These are phyloP conservation scores for Camellia oleifera DNA, from an alignment of 179 eudicot genomes.

Conservation along the genomic window DNA sequence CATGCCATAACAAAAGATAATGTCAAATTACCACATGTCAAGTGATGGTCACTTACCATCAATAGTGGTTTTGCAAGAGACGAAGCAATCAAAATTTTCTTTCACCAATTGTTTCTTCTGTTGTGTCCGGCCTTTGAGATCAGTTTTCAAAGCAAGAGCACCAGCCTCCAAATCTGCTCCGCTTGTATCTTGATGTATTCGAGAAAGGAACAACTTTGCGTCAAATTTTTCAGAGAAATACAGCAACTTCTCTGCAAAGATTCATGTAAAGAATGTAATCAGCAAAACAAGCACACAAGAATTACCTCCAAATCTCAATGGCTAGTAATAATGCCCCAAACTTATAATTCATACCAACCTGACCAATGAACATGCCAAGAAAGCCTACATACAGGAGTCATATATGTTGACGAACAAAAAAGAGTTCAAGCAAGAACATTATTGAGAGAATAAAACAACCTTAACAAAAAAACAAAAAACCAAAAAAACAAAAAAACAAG, in stretches of 20 bases:
- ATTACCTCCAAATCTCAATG: neutral
- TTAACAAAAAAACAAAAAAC: neutral
- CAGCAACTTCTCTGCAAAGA: slow-evolving; percentile 70
- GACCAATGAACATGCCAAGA: neutral
- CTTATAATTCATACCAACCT: neutral
- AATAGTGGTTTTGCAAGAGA: slow-evolving; percentile 99
- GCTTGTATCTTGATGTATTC: slow-evolving; percentile 84
- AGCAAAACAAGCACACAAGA: neutral
- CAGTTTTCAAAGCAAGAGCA: slow-evolving; percentile 79
- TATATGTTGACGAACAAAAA: neutral
- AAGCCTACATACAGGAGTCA: neutral
- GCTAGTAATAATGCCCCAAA: neutral
- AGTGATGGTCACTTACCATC: slow-evolving; percentile 59
- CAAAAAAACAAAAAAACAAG: neutral
- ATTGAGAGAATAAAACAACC: neutral
- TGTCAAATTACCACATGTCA: neutral
- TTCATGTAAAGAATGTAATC: slow-evolving; percentile 14
- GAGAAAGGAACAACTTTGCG: slow-evolving; percentile 79
- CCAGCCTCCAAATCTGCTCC: slow-evolving; percentile 96
- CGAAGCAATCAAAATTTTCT: slow-evolving; percentile 96
- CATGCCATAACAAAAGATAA: neutral
- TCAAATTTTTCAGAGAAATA: slow-evolving; percentile 88
- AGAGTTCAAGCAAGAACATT: neutral
- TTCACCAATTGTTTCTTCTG: slow-evolving; percentile 93
- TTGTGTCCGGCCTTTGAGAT: slow-evolving; percentile 89